These are phyloP conservation scores for Crithidia mellificae DNA, from an alignment of 208 protist genomes.

Conservation along the genomic window DNA sequence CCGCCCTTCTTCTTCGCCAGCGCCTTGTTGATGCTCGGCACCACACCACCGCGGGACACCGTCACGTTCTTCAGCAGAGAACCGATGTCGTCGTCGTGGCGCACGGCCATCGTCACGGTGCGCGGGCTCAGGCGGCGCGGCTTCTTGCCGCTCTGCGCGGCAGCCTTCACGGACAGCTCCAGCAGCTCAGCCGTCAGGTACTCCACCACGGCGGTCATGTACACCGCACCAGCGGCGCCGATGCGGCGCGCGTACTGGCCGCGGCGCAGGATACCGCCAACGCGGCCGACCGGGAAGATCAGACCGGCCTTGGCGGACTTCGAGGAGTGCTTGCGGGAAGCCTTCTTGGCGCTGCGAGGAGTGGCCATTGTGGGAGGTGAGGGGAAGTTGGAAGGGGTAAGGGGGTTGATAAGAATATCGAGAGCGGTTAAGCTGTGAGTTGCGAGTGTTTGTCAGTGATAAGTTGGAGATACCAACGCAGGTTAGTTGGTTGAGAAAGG, in stretches of 20 bases:
- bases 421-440: slow-evolving; percentile 13
- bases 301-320: slow-evolving; percentile 96
- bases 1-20: slow-evolving; percentile 76
- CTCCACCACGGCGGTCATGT: slow-evolving; percentile 98
- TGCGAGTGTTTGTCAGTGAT: neutral
- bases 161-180: slow-evolving; percentile 60
- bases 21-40: slow-evolving; percentile 83
- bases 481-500: neutral
- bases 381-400: neutral
- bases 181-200: slow-evolving; percentile 93
- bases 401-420: slow-evolving; percentile 6
- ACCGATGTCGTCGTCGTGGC: slow-evolving; percentile 72
- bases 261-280: slow-evolving; percentile 95
- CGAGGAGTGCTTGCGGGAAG: slow-evolving; percentile 70
- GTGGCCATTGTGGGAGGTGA: slow-evolving; percentile 41
- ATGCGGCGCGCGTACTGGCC: slow-evolving; percentile 97
- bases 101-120: slow-evolving; percentile 68
- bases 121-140: slow-evolving; percentile 61
- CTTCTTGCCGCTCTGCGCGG: slow-evolving; percentile 59
- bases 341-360: slow-evolving; percentile 75
- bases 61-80: slow-evolving; percentile 64
- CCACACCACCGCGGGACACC: slow-evolving; percentile 71
- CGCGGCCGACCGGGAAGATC: slow-evolving; percentile 98
- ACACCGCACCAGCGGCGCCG: slow-evolving; percentile 97
- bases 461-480: no score